Conservation (phyloP, 208 protist genomes). For the Strigomonas culicis region DNA sequence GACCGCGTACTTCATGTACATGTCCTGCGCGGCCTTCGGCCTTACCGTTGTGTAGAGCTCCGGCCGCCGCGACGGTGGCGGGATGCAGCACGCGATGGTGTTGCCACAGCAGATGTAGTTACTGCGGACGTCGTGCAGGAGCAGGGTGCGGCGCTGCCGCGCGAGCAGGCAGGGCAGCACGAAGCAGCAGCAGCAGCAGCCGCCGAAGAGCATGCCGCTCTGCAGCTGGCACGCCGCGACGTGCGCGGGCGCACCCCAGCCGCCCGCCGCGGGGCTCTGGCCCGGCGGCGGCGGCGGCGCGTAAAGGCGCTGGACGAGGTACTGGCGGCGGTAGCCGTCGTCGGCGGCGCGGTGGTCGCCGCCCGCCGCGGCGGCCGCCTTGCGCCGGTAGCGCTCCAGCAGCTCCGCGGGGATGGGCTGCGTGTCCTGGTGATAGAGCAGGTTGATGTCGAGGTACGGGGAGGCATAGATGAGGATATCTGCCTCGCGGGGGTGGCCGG, state of each 20-base stretch:
- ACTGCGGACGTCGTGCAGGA: constrained; percentile 30
- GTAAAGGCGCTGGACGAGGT: neutral
- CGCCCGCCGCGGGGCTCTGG: neutral
- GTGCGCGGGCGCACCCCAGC: constrained; percentile 25
- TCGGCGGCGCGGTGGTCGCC: neutral
- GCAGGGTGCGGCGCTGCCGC: constrained; percentile 31
- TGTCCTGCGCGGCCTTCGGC: neutral
- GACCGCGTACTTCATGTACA: constrained; percentile 1
- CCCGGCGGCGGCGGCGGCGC: neutral
- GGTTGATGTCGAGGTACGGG: constrained; percentile 5
- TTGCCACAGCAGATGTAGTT: constrained; percentile 44
- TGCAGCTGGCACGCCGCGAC: constrained; percentile 19
- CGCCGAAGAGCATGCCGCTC: constrained; percentile 18
- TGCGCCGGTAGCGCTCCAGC: neutral
- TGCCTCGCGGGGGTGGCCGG: too few relatives aligned
- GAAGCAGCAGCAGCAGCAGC: constrained; percentile 34
- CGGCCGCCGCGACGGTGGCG: constrained; percentile 27
- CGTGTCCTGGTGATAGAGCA: constrained; percentile 2
- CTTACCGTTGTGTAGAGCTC: constrained; percentile 43
- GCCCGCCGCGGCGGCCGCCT: neutral
- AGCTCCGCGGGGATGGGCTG: neutral
- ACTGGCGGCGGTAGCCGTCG: neutral
- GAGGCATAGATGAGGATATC: constrained; percentile 7
- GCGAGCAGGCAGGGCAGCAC: constrained; percentile 32
- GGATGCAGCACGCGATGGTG: constrained; percentile 39